Conservation (phyloP, 768 basidiomycete species). For the Dacryopinax primogenitus region DNA sequence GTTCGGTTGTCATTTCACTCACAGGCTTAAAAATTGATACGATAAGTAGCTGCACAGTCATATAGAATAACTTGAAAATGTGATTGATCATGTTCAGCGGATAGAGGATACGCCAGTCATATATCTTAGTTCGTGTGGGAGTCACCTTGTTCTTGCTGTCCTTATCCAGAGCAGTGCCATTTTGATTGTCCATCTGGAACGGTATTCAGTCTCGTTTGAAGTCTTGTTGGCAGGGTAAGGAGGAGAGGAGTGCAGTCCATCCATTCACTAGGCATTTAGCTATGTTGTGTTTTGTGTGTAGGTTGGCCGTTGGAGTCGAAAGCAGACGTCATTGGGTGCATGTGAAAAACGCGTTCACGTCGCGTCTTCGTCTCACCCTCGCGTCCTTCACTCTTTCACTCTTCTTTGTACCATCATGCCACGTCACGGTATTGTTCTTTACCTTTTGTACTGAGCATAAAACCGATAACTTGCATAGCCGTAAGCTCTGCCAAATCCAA, state of each 20-base stretch:
- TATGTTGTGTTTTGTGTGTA: too few relatives aligned
- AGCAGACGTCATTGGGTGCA: constrained; percentile 3
- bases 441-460: too few relatives aligned
- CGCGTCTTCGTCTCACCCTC: background rate
- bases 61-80: constrained; percentile 24
- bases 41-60: constrained; percentile 29
- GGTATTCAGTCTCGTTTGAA: too few relatives aligned
- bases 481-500: background rate
- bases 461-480: too few relatives aligned
- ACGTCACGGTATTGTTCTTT: too few relatives aligned
- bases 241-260: too few relatives aligned
- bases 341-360: constrained; percentile 1
- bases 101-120: background rate
- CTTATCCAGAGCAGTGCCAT: too few relatives aligned
- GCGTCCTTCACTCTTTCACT: background rate
- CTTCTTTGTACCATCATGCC: too few relatives aligned
- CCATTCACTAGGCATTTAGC: too few relatives aligned
- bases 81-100: background rate
- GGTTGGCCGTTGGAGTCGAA: background rate
- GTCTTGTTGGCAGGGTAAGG: too few relatives aligned
- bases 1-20: background rate
- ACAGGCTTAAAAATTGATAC: constrained; percentile 35
- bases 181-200: background rate
- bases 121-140: too few relatives aligned
- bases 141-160: too few relatives aligned